Base-by-base conservation (phyloP, 2,329 filamentous ascomycete genomes). In the Aureobasidium musti region DNA sequence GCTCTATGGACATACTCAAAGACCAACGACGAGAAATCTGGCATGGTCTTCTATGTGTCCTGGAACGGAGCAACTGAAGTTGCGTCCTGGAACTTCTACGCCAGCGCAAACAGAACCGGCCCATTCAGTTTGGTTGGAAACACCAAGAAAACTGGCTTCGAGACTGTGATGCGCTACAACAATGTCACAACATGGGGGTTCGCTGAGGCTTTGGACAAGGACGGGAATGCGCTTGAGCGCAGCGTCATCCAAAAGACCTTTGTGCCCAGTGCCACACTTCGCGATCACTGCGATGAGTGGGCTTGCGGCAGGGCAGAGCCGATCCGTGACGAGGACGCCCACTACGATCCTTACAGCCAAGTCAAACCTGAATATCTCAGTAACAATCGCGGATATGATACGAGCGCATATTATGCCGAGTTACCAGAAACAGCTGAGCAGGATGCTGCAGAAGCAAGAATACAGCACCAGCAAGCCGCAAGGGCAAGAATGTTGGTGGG, bases 21-120 rank as follows among this genome's bases (percentile, higher is more conserved):
- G 11, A 73, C 72, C 21, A 75, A 76, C 4, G 68, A 72, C 7
- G 71, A 72, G 1, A 56, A 65, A 21, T 68, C 69, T 69, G 26
- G 75, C 72, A 78, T 74, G 68, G 75, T 77, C 10, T 73, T 80
- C n/a, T 87, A 83, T 72, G 83, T 85, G 2, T 85, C 81, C 5
- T 83, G 81, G 82, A 83, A 83, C 68, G 81, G 81, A 14, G 81
- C 80, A 0, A 83, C 82, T 1, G 81, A 82, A 57, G 76, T 82
- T n/a, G 68, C 68, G 23, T 74, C 71, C 5, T 83, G 85, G 86
- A 77, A 79, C 30, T 84, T 86, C 70, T 84, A 80, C 71, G 79
- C 78, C 4, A 71, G 75, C 1, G 71, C 76, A 2, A 76, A 74
- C 21, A 70, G 74, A 0, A 70, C 71, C 19, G 78, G 77, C 17